These are phyloP conservation scores for Verticillium isaacii DNA, from an alignment of 2,329 filamentous ascomycete genomes.

Conservation along the genomic window DNA sequence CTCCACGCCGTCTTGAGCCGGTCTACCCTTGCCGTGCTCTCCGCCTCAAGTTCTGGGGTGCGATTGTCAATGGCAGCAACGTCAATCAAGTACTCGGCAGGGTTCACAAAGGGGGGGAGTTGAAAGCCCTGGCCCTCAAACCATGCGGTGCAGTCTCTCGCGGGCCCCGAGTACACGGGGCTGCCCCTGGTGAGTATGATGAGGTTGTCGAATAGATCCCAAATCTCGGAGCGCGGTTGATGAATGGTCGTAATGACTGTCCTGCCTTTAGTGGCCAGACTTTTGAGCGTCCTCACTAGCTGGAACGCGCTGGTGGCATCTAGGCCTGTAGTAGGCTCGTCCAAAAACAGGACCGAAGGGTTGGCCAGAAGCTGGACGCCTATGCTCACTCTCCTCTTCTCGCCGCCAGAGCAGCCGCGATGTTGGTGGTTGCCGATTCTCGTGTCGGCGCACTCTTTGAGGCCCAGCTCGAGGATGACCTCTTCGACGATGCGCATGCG, in stretches of 20 bases:
- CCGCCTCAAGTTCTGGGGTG: slow-evolving; percentile 58
- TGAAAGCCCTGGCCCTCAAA: slow-evolving; percentile 57
- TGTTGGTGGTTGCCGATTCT: slow-evolving; percentile 66
- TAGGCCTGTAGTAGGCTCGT: slow-evolving; percentile 74
- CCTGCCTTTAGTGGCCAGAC: slow-evolving; percentile 60
- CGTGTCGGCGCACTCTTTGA: slow-evolving; percentile 75
- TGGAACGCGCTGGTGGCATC: slow-evolving; percentile 76
- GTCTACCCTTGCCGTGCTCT: slow-evolving; percentile 56
- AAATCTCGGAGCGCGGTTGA: slow-evolving; percentile 74
- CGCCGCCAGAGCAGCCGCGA: slow-evolving; percentile 73
- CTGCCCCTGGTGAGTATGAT: slow-evolving; percentile 63
- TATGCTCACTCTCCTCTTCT: slow-evolving; percentile 72
- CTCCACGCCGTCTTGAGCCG: slow-evolving; percentile 41
- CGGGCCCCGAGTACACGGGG: slow-evolving; percentile 62
- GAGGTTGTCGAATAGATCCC: slow-evolving; percentile 70
- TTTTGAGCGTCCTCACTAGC: slow-evolving; percentile 65
- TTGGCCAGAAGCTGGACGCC: slow-evolving; percentile 77
- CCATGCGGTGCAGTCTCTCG: slow-evolving; percentile 55
- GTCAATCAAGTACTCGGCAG: slow-evolving; percentile 72
- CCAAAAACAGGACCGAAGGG: slow-evolving; percentile 71
- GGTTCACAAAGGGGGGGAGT: slow-evolving; percentile 69
- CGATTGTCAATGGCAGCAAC: slow-evolving; percentile 70
- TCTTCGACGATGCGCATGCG: slow-evolving; percentile 64
- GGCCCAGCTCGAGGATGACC: slow-evolving; percentile 68
- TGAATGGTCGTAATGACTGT: slow-evolving; percentile 74